A percentile compares a stretch with the other conserved stretches of the same genome.
phyloP scores from a whole-genome alignment of 805 yeast genomes.

The Nakazawaea peltata region DNA sequence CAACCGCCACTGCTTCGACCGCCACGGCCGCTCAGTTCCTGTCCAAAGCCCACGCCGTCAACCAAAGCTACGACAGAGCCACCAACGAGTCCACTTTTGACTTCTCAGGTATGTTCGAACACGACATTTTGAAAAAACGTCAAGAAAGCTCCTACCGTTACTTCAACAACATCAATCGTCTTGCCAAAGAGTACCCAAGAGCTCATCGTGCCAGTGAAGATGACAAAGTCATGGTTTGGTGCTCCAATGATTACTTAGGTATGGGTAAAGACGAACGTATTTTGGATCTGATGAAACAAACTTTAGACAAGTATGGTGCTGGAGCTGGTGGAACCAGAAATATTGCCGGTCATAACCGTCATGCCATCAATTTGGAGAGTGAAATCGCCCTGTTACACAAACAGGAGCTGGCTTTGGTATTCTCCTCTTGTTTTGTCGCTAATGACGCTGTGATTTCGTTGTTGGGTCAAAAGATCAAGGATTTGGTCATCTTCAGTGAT shows the following conservation, averaged over 20 bases:
- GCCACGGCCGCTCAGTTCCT: not conserved
- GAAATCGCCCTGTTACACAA: slow-evolving; percentile 87
- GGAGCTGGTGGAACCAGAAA: slow-evolving; percentile 99
- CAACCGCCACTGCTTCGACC: slow-evolving; percentile 14
- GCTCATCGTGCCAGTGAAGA: slow-evolving; percentile 75
- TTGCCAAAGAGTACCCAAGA: slow-evolving; percentile 87
- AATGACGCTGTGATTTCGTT: slow-evolving; percentile 91
- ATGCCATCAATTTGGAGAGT: slow-evolving; percentile 81
- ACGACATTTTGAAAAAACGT: slow-evolving; percentile 67
- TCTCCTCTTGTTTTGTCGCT: slow-evolving; percentile 93
- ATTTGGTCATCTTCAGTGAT: slow-evolving; percentile 87
- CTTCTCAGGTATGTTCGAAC: slow-evolving; percentile 59
- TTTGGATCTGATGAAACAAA: slow-evolving; percentile 64
- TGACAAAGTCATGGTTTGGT: slow-evolving; percentile 97
- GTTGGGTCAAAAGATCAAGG: slow-evolving; percentile 84
- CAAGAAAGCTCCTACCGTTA: slow-evolving; percentile 88
- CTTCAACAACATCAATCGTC: slow-evolving; percentile 94
- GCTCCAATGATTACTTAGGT: slow-evolving; percentile 95
- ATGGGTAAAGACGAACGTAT: slow-evolving; percentile 81
- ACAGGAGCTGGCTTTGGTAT: slow-evolving; percentile 91
- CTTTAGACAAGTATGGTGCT: slow-evolving; percentile 86
- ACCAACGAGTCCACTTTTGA: slow-evolving; percentile 54
- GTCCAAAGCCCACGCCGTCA: slow-evolving; percentile 3
- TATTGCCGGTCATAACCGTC: slow-evolving; percentile 94
- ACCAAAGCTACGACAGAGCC: slow-evolving; percentile 15